phyloP scores from a whole-genome alignment of 805 yeast species.

The Citeromyces matritensis region DNA sequence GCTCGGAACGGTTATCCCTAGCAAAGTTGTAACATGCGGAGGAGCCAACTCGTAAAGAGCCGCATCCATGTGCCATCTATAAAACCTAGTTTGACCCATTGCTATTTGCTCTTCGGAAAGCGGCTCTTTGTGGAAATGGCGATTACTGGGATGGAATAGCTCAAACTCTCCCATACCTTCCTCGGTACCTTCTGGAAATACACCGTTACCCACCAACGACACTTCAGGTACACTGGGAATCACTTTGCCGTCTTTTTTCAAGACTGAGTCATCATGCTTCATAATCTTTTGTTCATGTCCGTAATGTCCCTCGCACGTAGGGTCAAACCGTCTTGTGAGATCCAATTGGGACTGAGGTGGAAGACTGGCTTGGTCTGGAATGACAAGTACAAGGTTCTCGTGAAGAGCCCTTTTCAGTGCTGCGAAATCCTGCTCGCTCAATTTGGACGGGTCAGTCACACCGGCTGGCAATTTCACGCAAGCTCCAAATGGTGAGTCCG shows the following conservation, averaged over 20 bases:
- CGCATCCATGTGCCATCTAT: conserved; percentile 91
- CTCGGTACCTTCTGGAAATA: conserved; percentile 43
- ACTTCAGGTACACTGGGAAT: conserved; percentile 82
- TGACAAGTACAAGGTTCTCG: conserved; percentile 54
- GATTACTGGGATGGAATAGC: conserved; percentile 75
- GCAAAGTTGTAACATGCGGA: conserved; percentile 71
- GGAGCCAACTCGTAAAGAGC: conserved; percentile 80
- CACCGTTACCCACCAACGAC: conserved; percentile 78
- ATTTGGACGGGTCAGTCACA: conserved; percentile 57
- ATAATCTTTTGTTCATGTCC: conserved; percentile 73
- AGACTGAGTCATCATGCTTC: conserved; percentile 49
- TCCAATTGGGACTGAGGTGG: conserved; percentile 63
- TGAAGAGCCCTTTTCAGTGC: conserved; percentile 49
- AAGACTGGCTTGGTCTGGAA: conserved; percentile 57
- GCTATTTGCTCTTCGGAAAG: conserved; percentile 51
- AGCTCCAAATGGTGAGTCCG: conserved; percentile 53
- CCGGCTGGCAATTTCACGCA: conserved; percentile 47
- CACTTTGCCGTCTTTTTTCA: conserved; percentile 67
- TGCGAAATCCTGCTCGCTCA: conserved; percentile 52
- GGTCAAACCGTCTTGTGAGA: conserved; percentile 68
- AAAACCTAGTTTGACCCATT: conserved; percentile 58
- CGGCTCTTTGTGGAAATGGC: conserved; percentile 58
- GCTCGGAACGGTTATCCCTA: conserved; percentile 73
- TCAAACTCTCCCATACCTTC: conserved; percentile 16
- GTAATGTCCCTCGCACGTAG: conserved; percentile 50